Evolutionary conservation across 2,329 filamentous ascomycete species (phyloP).

Genomic region (Aspergillus novoparasiticus): DNA sequence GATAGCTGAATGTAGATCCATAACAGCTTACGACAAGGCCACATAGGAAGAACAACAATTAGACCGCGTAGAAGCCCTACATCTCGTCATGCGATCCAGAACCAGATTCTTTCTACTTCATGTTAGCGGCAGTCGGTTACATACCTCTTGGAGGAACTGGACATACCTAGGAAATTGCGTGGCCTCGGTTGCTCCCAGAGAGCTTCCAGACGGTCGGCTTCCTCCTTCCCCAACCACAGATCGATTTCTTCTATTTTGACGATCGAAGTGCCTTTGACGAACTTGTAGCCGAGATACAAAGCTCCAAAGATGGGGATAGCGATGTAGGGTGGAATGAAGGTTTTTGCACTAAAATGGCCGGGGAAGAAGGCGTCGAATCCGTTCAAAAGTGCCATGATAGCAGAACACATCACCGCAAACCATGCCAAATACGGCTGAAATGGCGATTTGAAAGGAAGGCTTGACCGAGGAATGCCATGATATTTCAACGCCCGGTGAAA

Average conservation of each 20-base stretch:
- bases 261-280: conserved; percentile 37
- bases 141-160: neutral
- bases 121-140: neutral
- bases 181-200: conserved; percentile 35
- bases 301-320: conserved; percentile 59
- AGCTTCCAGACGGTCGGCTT: conserved; percentile 26
- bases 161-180: conserved; percentile 31
- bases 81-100: conserved; percentile 29
- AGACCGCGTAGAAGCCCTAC: too few species aligned
- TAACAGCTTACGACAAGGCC: too few species aligned
- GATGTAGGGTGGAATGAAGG: conserved; percentile 60
- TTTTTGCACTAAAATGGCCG: conserved; percentile 54
- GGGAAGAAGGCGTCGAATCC: conserved; percentile 57
- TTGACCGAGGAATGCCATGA: conserved; percentile 38
- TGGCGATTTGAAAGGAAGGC: conserved; percentile 49
- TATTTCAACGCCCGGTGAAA: conserved; percentile 51
- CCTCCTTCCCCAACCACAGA: conserved; percentile 27
- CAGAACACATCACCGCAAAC: conserved; percentile 56
- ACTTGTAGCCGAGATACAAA: conserved; percentile 48
- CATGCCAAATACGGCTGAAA: conserved; percentile 63
- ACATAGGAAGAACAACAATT: too few species aligned
- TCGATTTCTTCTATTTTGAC: conserved; percentile 34
- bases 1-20: neutral
- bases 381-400: conserved; percentile 65
- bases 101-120: conserved; percentile 33